phyloP scores from a whole-genome alignment of 1,284 basidiomycete genomes.

The Trichosporon sp. region DNA sequence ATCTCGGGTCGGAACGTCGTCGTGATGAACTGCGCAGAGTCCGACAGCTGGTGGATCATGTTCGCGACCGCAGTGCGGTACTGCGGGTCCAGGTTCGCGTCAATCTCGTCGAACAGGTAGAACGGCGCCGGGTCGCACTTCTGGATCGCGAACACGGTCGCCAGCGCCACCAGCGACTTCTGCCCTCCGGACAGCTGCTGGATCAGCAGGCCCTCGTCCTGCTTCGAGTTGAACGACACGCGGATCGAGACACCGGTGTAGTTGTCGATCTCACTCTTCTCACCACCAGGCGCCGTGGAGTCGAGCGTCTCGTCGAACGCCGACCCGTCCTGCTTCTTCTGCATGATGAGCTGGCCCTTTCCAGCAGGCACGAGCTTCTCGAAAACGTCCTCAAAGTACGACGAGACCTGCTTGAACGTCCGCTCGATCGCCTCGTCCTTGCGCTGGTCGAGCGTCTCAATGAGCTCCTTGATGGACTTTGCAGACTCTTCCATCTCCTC shows the following conservation, averaged over 20 bases:
- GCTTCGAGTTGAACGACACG: conserved; percentile 98
- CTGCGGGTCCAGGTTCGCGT: conserved; percentile 95
- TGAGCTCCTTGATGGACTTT: conserved; percentile 86
- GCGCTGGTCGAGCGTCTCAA: conserved; percentile 87
- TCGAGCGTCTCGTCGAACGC: conserved; percentile 16
- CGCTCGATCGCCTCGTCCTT: conserved; percentile 98
- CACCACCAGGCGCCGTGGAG: conserved; percentile 28
- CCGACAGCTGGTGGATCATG: conserved; percentile 88
- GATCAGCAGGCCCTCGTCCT: conserved; percentile 90
- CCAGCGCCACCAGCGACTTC: conserved; percentile 93
- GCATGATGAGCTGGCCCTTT: conserved; percentile 83
- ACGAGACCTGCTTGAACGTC: conserved; percentile 96
- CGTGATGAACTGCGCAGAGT: conserved; percentile 92
- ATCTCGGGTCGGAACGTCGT: conserved; percentile 98
- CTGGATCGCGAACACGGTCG: conserved; percentile 94
- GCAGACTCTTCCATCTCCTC: conserved; percentile 88
- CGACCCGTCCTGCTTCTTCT: conserved; percentile 71
- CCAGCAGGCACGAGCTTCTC: conserved; percentile 95
- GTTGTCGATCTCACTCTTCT: conserved; percentile 77
- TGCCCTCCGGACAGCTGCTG: conserved; percentile 97
- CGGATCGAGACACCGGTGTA: conserved; percentile 96
- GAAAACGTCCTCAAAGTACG: conserved; percentile 95
- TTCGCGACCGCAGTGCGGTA: conserved; percentile 97
- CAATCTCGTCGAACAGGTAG: conserved; percentile 99
- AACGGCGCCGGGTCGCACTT: conserved; percentile 99